phyloP scores from a whole-genome alignment of 2,329 filamentous ascomycete species.

The Fusarium beomiforme region DNA sequence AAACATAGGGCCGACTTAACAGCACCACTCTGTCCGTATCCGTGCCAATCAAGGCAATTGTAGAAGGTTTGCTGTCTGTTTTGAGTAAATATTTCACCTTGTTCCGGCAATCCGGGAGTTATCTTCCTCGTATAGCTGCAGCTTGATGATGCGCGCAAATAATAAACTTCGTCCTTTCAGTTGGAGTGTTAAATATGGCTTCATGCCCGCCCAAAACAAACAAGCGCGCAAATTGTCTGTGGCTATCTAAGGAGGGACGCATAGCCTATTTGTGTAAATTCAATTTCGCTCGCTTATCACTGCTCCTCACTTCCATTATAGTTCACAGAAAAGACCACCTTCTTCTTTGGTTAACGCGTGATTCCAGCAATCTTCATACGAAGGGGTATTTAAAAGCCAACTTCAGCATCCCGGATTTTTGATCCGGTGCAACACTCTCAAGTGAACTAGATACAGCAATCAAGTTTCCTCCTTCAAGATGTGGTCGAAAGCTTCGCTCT shows the following conservation, averaged over 20 bases:
- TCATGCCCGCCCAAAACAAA: no score
- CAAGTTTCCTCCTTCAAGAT: background rate
- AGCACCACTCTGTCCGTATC: background rate
- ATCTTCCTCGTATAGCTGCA: background rate
- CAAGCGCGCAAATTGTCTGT: background rate
- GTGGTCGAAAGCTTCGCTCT: background rate
- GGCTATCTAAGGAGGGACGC: no score
- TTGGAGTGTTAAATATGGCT: background rate
- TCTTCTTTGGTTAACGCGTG: fast-evolving
- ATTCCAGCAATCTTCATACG: background rate
- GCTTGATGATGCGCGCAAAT: background rate
- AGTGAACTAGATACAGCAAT: no score
- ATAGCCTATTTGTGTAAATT: background rate
- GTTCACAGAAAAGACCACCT: fast-evolving
- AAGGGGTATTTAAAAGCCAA: background rate
- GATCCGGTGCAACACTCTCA: no score
- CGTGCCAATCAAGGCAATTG: background rate
- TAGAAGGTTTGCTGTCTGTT: background rate
- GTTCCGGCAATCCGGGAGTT: background rate
- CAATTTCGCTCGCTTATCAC: background rate
- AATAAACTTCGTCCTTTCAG: background rate
- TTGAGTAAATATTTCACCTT: background rate
- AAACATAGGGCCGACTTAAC: background rate
- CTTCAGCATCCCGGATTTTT: background rate
- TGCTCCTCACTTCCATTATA: background rate